Conservation (phyloP, 2,329 filamentous ascomycete genomes). For the Aspergillus transmontanensis region DNA sequence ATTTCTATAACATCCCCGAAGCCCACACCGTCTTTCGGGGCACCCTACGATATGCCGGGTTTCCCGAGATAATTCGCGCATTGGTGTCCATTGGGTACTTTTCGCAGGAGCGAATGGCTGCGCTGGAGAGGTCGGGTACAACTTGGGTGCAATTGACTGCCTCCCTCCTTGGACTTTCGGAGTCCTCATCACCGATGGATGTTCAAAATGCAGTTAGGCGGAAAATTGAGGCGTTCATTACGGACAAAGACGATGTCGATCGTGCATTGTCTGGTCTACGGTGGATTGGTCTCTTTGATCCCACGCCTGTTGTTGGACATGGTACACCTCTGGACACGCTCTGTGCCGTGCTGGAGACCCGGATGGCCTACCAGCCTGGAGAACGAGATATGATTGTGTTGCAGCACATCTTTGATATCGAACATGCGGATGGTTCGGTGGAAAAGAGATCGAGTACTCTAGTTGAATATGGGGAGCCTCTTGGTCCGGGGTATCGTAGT, state of each 20-base stretch:
- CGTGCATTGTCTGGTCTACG: too few relatives aligned
- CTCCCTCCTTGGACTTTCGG: too few relatives aligned
- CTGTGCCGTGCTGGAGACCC: conserved; percentile 2
- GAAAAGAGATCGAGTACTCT: background rate
- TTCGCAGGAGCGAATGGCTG: background rate
- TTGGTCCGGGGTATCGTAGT: background rate
- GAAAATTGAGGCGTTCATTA: too few relatives aligned
- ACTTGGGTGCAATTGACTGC: background rate
- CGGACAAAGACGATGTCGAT: too few relatives aligned
- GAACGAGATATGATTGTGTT: conserved; percentile 10
- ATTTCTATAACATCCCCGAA: conserved; percentile 9
- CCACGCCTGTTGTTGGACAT: background rate
- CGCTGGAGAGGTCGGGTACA: background rate
- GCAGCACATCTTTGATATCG: conserved; percentile 1
- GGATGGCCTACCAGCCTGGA: conserved; percentile 7
- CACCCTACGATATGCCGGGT: conserved; percentile 7
- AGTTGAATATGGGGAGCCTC: background rate
- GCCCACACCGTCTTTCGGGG: conserved; percentile 4
- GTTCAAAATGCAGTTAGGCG: too few relatives aligned
- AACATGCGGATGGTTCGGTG: background rate
- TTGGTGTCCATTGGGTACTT: conserved; percentile 9
- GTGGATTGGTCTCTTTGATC: too few relatives aligned
- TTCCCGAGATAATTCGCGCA: conserved; percentile 4
- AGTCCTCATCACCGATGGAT: too few relatives aligned
- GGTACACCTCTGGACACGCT: conserved; percentile 4